Evolutionary conservation across 192 early-diverging fungal genomes (phyloP), one percentile per base, ranked within the genome.

Genomic region (Coemansia javaensis): DNA sequence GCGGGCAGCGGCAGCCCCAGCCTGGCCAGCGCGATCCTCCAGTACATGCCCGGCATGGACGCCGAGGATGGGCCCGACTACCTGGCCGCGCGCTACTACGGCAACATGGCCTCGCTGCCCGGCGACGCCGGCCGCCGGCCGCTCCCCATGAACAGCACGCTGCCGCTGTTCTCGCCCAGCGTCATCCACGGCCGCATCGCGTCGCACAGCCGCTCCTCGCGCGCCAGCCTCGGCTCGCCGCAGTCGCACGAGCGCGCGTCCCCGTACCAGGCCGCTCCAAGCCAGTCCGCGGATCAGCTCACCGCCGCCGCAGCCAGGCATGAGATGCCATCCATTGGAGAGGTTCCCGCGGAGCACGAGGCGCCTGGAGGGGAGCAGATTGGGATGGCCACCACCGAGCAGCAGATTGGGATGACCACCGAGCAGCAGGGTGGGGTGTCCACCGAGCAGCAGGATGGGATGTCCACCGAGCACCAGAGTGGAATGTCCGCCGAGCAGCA

Each of bases 131-230:
- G 66, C 28, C 48, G 70, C 42, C 38, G 27, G 25, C 70, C 63
- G 22, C 55, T 32, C 22, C 70, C 70, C 11, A 73, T 66, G 62
- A 73, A 73, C 47, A 73, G 70, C 47, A 73, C 70, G 17, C 22
- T 73, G 50, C 70, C 70, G 31, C 23, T 73, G 53, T 65, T 73
- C 33, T 73, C 70, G 12, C 63, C 59, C 14, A 73, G 70, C 58
- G 63, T 73, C 15, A 48, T 57, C 24, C 56, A 52, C 24, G 53
- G 53, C 21, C 41, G 57, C 5, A 32, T 58, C 15, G 21, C 44
- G 7, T 37, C 46, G 2, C 45, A 49, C 1, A 46, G 43, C 4
- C 38, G 41, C 22, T 64, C 69, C 35, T 51, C 53, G 0, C 36
- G 49, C 10, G 53, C 47, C 23, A 65, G 69, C 50, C 59, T 61